Percentiles rank a stretch among this genome's conserved stretches.
These are phyloP conservation scores for Seminavis robusta DNA, from an alignment of 108 stramenopile genomes.

Conservation along the genomic window DNA sequence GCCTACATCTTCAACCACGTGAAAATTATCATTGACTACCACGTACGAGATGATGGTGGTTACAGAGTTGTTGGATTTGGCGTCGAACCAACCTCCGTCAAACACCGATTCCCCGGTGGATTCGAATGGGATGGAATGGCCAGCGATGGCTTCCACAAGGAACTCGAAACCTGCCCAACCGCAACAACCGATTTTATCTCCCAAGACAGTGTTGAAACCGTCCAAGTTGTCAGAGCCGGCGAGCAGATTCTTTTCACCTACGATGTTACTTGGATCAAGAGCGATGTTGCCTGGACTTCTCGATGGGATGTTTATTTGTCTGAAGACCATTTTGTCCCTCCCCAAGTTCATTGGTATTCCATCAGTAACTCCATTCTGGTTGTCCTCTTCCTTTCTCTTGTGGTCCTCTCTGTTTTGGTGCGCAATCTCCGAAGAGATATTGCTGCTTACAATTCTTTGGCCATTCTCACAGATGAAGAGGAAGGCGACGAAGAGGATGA, in stretches of 20 bases:
- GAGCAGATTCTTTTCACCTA: slow-evolving; percentile 94
- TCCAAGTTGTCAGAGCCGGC: slow-evolving; percentile 48
- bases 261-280: slow-evolving; percentile 92
- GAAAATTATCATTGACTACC: slow-evolving; percentile 90
- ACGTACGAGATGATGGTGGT: slow-evolving; percentile 76
- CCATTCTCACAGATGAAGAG: slow-evolving; percentile 89
- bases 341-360: slow-evolving; percentile 97
- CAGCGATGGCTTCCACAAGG: slow-evolving; percentile 58
- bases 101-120: slow-evolving; percentile 74
- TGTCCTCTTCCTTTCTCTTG: slow-evolving; percentile 89
- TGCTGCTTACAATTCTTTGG: slow-evolving; percentile 91
- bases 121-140: slow-evolving; percentile 73
- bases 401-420: slow-evolving; percentile 94
- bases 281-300: slow-evolving; percentile 89
- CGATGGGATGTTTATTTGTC: slow-evolving; percentile 98
- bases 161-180: slow-evolving; percentile 56
- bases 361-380: slow-evolving; percentile 95
- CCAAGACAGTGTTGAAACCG: slow-evolving; percentile 25
- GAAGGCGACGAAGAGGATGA: slow-evolving; percentile 89
- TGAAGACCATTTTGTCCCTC: slow-evolving; percentile 87
- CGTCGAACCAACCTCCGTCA: slow-evolving; percentile 90
- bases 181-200: slow-evolving; percentile 27
- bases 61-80: slow-evolving; percentile 94
- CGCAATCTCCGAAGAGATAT: slow-evolving; percentile 94
- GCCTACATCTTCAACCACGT: slow-evolving; percentile 94